Evolutionary conservation across 2,329 filamentous ascomycete genomes (phyloP).

Genomic region (Phoma sp.): DNA sequence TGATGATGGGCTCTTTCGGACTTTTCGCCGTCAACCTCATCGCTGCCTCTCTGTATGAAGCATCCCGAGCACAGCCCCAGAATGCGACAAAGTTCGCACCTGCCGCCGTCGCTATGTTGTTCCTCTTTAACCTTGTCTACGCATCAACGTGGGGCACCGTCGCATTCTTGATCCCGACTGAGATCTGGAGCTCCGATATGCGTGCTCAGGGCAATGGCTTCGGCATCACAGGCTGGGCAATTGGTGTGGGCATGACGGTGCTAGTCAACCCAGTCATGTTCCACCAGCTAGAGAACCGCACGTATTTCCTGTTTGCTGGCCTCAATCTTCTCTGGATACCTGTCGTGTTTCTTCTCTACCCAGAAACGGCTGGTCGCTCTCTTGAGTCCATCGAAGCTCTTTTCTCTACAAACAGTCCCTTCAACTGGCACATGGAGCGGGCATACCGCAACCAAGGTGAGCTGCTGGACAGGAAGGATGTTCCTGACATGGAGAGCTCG

Average conservation of each 20-base stretch:
- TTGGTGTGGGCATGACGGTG: constrained; percentile 5
- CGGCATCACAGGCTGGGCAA: constrained; percentile 7
- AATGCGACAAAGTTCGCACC: constrained; percentile 2
- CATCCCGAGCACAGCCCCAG: constrained; percentile 7
- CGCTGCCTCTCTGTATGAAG: constrained; percentile 27
- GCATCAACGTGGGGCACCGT: constrained; percentile 4
- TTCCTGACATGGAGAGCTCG: background rate
- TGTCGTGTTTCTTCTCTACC: constrained; percentile 55
- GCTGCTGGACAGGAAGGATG: background rate
- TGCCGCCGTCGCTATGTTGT: constrained; percentile 4
- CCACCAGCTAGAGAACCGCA: background rate
- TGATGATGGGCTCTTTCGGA: constrained; percentile 4
- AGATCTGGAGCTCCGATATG: constrained; percentile 5
- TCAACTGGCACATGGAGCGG: background rate
- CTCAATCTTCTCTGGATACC: constrained; percentile 48
- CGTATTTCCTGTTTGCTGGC: constrained; percentile 22
- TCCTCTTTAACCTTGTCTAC: constrained; percentile 3
- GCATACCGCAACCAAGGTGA: background rate
- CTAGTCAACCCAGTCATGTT: constrained; percentile 11
- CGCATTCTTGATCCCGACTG: constrained; percentile 7
- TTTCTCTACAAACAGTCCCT: constrained; percentile 5
- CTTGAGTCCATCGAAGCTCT: constrained; percentile 8
- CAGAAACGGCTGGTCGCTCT: constrained; percentile 49
- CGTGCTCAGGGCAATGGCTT: constrained; percentile 11
- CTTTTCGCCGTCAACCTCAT: constrained; percentile 34